Conservation (phyloP, 371 early-diverging fungal genomes). For the Haplosporangium sp. region DNA sequence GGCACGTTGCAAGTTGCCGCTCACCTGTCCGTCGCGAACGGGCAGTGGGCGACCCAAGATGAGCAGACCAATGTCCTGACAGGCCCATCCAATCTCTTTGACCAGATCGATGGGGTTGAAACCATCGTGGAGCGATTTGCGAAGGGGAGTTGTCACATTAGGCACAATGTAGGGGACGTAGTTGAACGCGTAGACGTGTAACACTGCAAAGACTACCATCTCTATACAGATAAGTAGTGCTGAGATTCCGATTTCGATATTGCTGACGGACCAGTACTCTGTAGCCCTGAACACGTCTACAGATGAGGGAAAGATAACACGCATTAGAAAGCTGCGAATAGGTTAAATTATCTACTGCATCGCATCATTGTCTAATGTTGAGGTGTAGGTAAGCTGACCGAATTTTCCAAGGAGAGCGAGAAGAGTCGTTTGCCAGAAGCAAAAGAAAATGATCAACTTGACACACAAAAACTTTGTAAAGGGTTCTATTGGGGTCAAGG, state of each 20-base stretch:
- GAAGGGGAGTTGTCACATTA: constrained; percentile 10
- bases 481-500: constrained; percentile 26
- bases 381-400: constrained; percentile 11
- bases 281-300: constrained; percentile 50
- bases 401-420: constrained; percentile 33
- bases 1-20: constrained; percentile 40
- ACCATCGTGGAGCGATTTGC: constrained; percentile 43
- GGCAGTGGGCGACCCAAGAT: constrained; percentile 26
- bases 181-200: constrained; percentile 70
- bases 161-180: constrained; percentile 48
- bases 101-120: constrained; percentile 50
- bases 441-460: constrained; percentile 56
- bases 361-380: neutral
- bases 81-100: constrained; percentile 43
- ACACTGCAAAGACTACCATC: constrained; percentile 72
- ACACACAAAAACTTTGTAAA: constrained; percentile 56
- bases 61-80: constrained; percentile 26
- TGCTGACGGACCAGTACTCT: constrained; percentile 54
- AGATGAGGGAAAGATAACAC: neutral
- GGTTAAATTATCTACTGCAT: neutral
- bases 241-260: constrained; percentile 66
- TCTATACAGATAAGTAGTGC: constrained; percentile 71
- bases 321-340: neutral
- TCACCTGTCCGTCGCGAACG: constrained; percentile 34
- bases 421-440: constrained; percentile 46